phyloP scores from a whole-genome alignment of 2,329 filamentous ascomycete species.

The Hymenoscyphus fructigenus region DNA sequence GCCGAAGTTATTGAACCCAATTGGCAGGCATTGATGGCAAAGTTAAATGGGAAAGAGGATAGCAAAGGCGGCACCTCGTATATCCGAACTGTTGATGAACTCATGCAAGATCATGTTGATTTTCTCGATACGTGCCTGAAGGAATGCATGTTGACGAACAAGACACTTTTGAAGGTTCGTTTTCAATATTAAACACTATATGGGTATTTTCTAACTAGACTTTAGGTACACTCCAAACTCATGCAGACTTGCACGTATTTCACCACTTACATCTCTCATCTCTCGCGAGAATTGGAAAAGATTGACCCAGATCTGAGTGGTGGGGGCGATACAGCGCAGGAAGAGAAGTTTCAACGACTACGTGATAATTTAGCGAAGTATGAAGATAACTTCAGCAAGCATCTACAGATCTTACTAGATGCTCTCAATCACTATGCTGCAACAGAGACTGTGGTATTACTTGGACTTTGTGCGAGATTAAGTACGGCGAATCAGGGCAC shows the following conservation, averaged over 20 bases:
- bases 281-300: conserved; percentile 80
- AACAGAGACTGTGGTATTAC: conserved; percentile 90
- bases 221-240: conserved; percentile 97
- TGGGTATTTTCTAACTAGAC: conserved; percentile 52
- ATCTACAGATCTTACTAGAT: conserved; percentile 90
- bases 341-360: conserved; percentile 49
- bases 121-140: conserved; percentile 97
- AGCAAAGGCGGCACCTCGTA: conserved; percentile 39
- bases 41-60: conserved; percentile 64
- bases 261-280: conserved; percentile 81
- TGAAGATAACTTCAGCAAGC: conserved; percentile 88
- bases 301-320: conserved; percentile 75
- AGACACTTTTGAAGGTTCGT: conserved; percentile 81
- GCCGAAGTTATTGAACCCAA: conserved; percentile 97
- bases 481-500: conserved; percentile 80
- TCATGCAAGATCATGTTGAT: conserved; percentile 99
- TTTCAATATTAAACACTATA: too few relatives aligned
- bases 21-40: conserved; percentile 91
- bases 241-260: conserved; percentile 96
- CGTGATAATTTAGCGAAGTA: conserved; percentile 74
- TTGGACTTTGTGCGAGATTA: conserved; percentile 81
- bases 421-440: conserved; percentile 96
- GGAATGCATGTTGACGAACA: conserved; percentile 98
- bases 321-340: conserved; percentile 40
- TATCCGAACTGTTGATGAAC: conserved; percentile 82